Percentiles rank a stretch among this genome's conserved stretches.
Evolutionary conservation across 106 monocot species (phyloP).

Genomic region (Chionographis japonica): DNA sequence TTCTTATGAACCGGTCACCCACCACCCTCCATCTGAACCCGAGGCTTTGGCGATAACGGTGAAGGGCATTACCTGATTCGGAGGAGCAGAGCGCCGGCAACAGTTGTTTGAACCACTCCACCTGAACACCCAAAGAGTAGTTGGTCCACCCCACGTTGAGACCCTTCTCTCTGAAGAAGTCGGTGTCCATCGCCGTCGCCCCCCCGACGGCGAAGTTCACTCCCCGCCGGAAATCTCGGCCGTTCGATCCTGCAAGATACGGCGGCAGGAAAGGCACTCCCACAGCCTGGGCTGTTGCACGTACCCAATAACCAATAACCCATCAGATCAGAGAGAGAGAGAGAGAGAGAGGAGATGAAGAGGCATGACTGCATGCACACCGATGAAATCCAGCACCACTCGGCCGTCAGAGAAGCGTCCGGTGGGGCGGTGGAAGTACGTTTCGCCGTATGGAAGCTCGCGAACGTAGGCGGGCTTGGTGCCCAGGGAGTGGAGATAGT

Average conservation of each 20-base stretch:
- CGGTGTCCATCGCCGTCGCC: conserved; percentile 5
- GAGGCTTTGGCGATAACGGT: no score
- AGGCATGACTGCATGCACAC: neutral
- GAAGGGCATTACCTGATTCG: neutral
- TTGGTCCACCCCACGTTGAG: neutral
- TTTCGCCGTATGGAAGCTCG: conserved; percentile 30
- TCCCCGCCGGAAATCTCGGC: neutral
- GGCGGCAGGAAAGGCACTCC: conserved; percentile 23
- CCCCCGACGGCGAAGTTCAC: conserved; percentile 27
- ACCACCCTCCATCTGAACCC: no score
- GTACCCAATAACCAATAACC: no score
- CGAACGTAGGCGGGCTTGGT: neutral
- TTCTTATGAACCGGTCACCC: neutral
- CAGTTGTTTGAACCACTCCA: conserved; percentile 19
- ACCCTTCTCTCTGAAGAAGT: conserved; percentile 6
- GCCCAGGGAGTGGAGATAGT: conserved; percentile 5
- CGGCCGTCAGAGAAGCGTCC: conserved; percentile 47
- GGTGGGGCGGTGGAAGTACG: conserved; percentile 35
- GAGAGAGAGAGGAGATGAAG: neutral
- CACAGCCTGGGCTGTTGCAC: conserved; percentile 4
- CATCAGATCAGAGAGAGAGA: no score
- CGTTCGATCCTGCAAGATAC: neutral
- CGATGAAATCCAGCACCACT: conserved; percentile 31
- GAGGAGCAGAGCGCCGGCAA: conserved; percentile 8
- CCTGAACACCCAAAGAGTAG: conserved; percentile 9